phyloP scores from a whole-genome alignment of 2,329 filamentous ascomycete genomes.

The Aspergillus versicolor region DNA sequence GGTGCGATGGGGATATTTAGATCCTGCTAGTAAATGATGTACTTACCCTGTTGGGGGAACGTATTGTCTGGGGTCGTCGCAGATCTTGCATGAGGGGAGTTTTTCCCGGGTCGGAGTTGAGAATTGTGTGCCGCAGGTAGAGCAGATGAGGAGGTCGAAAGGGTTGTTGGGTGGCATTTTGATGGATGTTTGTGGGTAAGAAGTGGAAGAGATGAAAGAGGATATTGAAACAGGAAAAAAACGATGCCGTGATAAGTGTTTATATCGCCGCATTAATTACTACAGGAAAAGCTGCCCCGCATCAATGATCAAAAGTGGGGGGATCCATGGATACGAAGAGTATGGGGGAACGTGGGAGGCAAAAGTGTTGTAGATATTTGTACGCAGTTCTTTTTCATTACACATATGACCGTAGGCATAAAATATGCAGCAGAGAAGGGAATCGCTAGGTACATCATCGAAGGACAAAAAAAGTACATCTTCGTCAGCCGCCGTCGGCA shows the following conservation, averaged over 20 bases:
- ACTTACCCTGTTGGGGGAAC: slow-evolving; percentile 27
- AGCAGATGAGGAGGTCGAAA: slow-evolving; percentile 27
- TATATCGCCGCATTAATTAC: neutral
- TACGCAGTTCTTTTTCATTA: slow-evolving; percentile 4
- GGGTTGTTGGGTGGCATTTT: slow-evolving; percentile 13
- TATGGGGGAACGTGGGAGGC: neutral
- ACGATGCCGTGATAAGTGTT: neutral
- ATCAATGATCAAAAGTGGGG: neutral
- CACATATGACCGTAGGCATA: neutral
- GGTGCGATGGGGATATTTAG: neutral
- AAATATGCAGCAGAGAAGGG: slow-evolving; percentile 19
- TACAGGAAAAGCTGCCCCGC: neutral
- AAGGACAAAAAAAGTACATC: slow-evolving; percentile 12
- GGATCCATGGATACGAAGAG: neutral
- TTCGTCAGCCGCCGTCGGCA: slow-evolving; percentile 5
- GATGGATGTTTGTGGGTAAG: neutral
- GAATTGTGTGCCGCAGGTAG: slow-evolving; percentile 29
- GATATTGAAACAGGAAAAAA: neutral
- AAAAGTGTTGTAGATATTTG: neutral
- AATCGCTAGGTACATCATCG: slow-evolving; percentile 21
- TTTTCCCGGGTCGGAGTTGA: slow-evolving; percentile 8
- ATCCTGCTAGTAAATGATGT: neutral
- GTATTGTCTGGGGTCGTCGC: slow-evolving; percentile 33
- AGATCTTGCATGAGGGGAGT: slow-evolving; percentile 28
- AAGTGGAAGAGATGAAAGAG: neutral